These are phyloP conservation scores for Tylopilus sp. DNA, from an alignment of 768 basidiomycete genomes.

Conservation along the genomic window DNA sequence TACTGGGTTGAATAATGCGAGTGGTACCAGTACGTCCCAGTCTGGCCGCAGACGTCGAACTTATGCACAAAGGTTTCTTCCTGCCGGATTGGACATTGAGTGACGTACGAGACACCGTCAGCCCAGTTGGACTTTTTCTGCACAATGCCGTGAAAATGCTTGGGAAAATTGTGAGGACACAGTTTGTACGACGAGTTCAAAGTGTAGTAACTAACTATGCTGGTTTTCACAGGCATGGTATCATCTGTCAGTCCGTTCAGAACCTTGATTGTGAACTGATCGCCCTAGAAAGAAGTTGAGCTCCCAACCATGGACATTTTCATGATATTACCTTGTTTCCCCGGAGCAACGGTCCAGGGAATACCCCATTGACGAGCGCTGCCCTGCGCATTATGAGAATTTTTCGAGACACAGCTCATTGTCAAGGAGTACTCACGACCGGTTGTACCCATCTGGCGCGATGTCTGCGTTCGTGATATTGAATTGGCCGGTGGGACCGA, in stretches of 20 bases:
- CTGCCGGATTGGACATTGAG: slow-evolving; percentile 11
- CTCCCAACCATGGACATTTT: neutral
- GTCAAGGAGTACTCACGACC: neutral
- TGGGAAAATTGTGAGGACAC: neutral
- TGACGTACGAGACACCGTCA: neutral
- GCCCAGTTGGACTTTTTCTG: slow-evolving; percentile 4
- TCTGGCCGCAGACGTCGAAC: slow-evolving; percentile 22
- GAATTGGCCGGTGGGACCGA: neutral
- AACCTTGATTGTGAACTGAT: neutral
- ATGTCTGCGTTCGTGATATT: neutral
- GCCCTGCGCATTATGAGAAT: neutral
- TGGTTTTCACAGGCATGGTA: slow-evolving; percentile 47
- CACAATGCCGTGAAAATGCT: slow-evolving; percentile 5
- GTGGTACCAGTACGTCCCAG: slow-evolving; percentile 45
- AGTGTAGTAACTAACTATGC: slow-evolving; percentile 22
- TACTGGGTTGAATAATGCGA: neutral
- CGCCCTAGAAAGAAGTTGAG: neutral
- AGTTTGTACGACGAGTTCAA: slow-evolving; percentile 3
- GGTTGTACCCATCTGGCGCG: neutral
- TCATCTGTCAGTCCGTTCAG: slow-evolving; percentile 29
- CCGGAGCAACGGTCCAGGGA: slow-evolving; percentile 43
- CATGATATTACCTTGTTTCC: slow-evolving; percentile 31
- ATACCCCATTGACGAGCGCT: neutral
- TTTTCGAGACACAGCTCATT: neutral
- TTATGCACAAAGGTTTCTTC: slow-evolving; percentile 35